phyloP scores from a whole-genome alignment of 2,329 filamentous ascomycete species.

The Gnomoniopsis sp. region DNA sequence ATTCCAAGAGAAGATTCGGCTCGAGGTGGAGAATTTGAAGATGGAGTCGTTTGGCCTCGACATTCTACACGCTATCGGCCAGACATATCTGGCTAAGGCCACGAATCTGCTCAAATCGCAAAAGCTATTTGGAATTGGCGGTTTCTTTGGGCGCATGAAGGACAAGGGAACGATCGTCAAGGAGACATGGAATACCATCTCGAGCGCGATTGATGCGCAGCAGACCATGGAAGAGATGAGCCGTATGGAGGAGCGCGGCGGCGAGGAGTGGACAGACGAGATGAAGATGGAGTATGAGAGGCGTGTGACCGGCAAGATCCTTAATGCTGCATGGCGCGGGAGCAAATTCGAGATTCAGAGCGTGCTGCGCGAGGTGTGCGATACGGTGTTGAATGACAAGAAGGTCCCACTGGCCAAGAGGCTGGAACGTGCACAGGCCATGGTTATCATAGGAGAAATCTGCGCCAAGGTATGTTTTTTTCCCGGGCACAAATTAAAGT shows the following conservation, averaged over 20 bases:
- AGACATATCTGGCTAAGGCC: slow-evolving; percentile 85
- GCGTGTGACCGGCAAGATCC: slow-evolving; percentile 93
- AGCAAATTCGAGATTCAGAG: slow-evolving; percentile 98
- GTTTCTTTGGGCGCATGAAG: slow-evolving; percentile 90
- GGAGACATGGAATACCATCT: slow-evolving; percentile 98
- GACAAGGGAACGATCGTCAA: slow-evolving; percentile 97
- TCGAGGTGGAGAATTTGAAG: slow-evolving; percentile 97
- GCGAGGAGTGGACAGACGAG: slow-evolving; percentile 98
- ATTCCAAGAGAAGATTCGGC: slow-evolving; percentile 89
- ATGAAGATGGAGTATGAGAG: slow-evolving; percentile 94
- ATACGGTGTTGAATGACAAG: slow-evolving; percentile 75
- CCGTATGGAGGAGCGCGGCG: slow-evolving; percentile 87
- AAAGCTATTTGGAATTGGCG: slow-evolving; percentile 93
- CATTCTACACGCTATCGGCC: slow-evolving; percentile 90
- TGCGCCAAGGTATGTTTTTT: slow-evolving; percentile 69
- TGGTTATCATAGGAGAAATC: slow-evolving; percentile 85
- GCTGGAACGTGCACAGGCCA: slow-evolving; percentile 83
- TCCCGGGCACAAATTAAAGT: background rate
- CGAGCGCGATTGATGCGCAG: slow-evolving; percentile 92
- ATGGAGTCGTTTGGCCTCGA: slow-evolving; percentile 99
- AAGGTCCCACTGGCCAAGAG: slow-evolving; percentile 80
- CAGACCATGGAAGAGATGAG: slow-evolving; percentile 99
- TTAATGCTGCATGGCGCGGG: slow-evolving; percentile 93
- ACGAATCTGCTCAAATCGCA: slow-evolving; percentile 88
- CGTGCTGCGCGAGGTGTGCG: slow-evolving; percentile 91